Evolutionary conservation across 2,329 filamentous ascomycete species (phyloP).

Genomic region (Ceratocystis albifundus): DNA sequence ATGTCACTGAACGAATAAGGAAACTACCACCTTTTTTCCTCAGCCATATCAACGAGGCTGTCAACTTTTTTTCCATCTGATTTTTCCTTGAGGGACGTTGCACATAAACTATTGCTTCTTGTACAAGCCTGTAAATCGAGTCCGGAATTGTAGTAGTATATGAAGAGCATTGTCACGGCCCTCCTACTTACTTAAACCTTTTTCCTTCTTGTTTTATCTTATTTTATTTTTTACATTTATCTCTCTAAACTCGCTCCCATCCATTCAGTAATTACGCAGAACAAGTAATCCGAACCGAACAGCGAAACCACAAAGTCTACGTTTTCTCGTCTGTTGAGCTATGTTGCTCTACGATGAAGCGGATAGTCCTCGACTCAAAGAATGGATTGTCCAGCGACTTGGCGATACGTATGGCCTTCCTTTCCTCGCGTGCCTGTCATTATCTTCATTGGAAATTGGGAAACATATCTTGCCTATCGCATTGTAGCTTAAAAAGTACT

Average conservation of each 20-base stretch:
- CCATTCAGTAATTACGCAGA: background rate
- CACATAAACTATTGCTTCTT: background rate
- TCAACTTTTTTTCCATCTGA: slow-evolving; percentile 10
- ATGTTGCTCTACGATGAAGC: slow-evolving; percentile 52
- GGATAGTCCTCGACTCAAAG: slow-evolving; percentile 54
- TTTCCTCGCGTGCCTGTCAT: slow-evolving; percentile 15
- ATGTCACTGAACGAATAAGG: slow-evolving; percentile 7
- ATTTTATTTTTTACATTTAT: no score
- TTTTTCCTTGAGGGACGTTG: slow-evolving; percentile 7
- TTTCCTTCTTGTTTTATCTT: no score
- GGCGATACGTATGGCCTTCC: slow-evolving; percentile 53
- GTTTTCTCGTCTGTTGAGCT: slow-evolving; percentile 23
- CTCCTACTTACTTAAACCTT: no score
- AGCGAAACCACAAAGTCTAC: background rate
- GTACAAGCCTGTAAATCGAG: background rate
- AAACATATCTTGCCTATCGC: background rate
- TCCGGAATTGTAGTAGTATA: no score
- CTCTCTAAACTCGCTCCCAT: no score
- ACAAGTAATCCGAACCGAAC: background rate
- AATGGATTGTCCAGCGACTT: slow-evolving; percentile 66
- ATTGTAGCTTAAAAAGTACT: slow-evolving; percentile 5
- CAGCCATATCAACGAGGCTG: slow-evolving; percentile 13
- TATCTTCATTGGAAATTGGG: background rate
- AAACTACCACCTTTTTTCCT: background rate
- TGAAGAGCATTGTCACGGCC: no score